Evolutionary conservation across 2,329 filamentous ascomycete species (phyloP).

Genomic region (Stachybotrys elegans): DNA sequence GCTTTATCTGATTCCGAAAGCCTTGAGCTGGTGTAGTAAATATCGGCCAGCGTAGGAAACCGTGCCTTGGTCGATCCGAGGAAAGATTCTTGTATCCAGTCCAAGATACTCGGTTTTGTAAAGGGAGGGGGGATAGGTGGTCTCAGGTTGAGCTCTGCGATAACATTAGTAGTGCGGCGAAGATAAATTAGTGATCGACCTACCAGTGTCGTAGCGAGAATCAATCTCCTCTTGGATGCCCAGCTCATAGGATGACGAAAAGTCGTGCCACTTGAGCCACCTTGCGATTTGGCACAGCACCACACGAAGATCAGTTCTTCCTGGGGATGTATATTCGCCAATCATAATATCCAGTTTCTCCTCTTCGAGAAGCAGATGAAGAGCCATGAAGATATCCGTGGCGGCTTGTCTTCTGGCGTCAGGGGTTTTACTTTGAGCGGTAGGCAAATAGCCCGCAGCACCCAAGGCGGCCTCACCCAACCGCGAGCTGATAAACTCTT

Average conservation of each 20-base stretch:
- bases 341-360: slow-evolving; percentile 68
- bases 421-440: slow-evolving; percentile 44
- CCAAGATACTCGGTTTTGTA: slow-evolving; percentile 37
- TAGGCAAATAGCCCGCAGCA: slow-evolving; percentile 59
- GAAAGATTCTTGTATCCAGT: slow-evolving; percentile 49
- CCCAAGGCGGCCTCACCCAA: slow-evolving; percentile 52
- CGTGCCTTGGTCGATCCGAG: slow-evolving; percentile 27
- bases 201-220: slow-evolving; percentile 33
- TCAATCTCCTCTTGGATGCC: slow-evolving; percentile 46
- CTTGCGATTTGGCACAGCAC: slow-evolving; percentile 73
- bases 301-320: slow-evolving; percentile 55
- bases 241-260: slow-evolving; percentile 43
- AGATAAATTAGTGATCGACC: slow-evolving; percentile 3
- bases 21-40: slow-evolving; percentile 36
- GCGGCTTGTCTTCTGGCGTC: slow-evolving; percentile 56
- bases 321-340: slow-evolving; percentile 37
- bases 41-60: slow-evolving; percentile 39
- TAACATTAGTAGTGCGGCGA: slow-evolving; percentile 7
- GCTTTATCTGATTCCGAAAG: slow-evolving; percentile 28
- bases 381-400: slow-evolving; percentile 63
- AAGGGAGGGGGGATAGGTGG: slow-evolving; percentile 27
- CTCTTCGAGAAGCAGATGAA: slow-evolving; percentile 89
- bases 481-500: slow-evolving; percentile 58
- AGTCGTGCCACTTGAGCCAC: slow-evolving; percentile 70
- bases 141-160: slow-evolving; percentile 24